Evolutionary conservation across 176 grass and related monocot species (phyloP), one percentile per base, ranked within the genome.

Genomic region (Rhynchospora tenuis): DNA sequence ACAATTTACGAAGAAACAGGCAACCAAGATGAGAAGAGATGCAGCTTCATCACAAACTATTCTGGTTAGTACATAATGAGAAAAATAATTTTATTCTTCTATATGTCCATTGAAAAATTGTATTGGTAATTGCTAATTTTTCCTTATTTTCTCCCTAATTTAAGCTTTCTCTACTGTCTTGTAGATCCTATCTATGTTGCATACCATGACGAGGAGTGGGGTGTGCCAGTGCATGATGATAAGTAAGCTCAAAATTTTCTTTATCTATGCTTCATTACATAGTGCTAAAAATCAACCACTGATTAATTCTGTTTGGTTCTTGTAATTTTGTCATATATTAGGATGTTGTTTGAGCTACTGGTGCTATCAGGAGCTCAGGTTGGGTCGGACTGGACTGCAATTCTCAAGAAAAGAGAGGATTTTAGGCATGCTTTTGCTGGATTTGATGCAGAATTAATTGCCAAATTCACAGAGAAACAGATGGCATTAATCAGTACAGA

Each of bases 191-290:
- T 93, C 66, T 94, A 93, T 13, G 86, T 98, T n/a, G 87, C 89
- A 0, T 98, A 98, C 89, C 95, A 98, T 69, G 95, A 98, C 22
- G 89, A 98, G 73, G 95, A 98, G 66, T 98, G 95, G 95, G 95
- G 95, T 46, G 84, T 98, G 62, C 92, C 95, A 12, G 86, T 91
- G 69, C 95, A 93, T 84, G 82, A 98, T 26, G 92, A 98, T 81
- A 88, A 85, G 95, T 98, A 56, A 88, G 95, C 59, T 12, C 12
- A 22, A 42, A 52, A 19, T 64, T 51, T 28, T 66, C 59, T 80
- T 7, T 69, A n/a, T 69, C 33, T 55, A 6, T 54, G 24, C 15
- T 76, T 75, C 24, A 47, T 3, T 48, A 23, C 46, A 23, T 6
- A 61, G 19, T 72, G 2, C 3, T 47, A 3, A 22, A 79, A 60